These are phyloP conservation scores for Penicillium dipodomyicola DNA, from an alignment of 495 filamentous ascomycete species.

Conservation along the genomic window DNA sequence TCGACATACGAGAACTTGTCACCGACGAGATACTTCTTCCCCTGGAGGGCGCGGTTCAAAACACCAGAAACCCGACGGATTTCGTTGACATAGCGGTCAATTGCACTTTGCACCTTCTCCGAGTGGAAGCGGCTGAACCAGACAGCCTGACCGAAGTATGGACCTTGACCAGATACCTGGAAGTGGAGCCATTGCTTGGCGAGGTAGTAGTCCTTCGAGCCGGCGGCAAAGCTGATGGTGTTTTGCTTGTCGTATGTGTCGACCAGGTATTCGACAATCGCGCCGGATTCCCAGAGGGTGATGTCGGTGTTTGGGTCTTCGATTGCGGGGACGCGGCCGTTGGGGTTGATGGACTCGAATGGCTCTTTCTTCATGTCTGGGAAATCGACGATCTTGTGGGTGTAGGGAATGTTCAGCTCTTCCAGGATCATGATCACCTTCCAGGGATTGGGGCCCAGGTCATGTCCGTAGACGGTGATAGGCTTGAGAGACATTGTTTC, in stretches of 20 bases:
- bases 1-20: constrained; percentile 59
- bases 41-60: constrained; percentile 50
- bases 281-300: constrained; percentile 70
- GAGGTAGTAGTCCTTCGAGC: constrained; percentile 48
- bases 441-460: constrained; percentile 57
- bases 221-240: constrained; percentile 54
- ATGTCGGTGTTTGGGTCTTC: constrained; percentile 66
- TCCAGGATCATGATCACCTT: constrained; percentile 64
- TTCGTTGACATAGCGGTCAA: constrained; percentile 61
- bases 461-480: constrained; percentile 42
- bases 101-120: constrained; percentile 56
- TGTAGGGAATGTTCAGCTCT: constrained; percentile 60
- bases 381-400: constrained; percentile 41
- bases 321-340: constrained; percentile 63
- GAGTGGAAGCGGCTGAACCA: constrained; percentile 57
- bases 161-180: constrained; percentile 66
- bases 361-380: constrained; percentile 55
- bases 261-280: constrained; percentile 69
- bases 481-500: constrained; percentile 45
- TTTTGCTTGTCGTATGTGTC: constrained; percentile 66
- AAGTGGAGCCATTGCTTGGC: constrained; percentile 66
- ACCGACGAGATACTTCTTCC: constrained; percentile 59
- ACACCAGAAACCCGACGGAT: constrained; percentile 58
- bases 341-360: constrained; percentile 63
- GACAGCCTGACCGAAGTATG: constrained; percentile 59